phyloP scores from a whole-genome alignment of 2,329 filamentous ascomycete species.

The Fusarium clavum region DNA sequence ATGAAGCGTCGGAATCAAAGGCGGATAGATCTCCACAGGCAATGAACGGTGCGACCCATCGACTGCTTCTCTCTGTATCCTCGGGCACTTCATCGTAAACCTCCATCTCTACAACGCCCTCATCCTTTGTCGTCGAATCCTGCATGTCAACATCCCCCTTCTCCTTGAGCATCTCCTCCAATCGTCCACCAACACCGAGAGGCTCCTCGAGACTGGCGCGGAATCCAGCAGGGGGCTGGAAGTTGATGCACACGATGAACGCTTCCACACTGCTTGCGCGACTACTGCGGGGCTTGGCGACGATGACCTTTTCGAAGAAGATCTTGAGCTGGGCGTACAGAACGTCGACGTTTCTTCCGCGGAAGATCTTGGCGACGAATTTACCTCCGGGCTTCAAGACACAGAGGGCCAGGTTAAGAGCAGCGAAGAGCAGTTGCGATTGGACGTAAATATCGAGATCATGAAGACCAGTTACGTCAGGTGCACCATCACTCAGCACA shows the following conservation, averaged over 20 bases:
- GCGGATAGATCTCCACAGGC: conserved; percentile 96
- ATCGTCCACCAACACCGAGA: conserved; percentile 70
- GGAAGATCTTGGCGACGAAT: conserved; percentile 98
- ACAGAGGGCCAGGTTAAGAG: conserved; percentile 91
- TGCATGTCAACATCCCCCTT: conserved; percentile 58
- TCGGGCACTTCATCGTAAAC: conserved; percentile 59
- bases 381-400: conserved; percentile 93
- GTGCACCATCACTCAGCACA: conserved; percentile 93
- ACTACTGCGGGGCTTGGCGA: conserved; percentile 93
- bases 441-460: conserved; percentile 99
- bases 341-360: conserved; percentile 93
- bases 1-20: conserved; percentile 96
- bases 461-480: conserved; percentile 95
- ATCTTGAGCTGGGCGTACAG: conserved; percentile 93
- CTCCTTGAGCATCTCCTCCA: conserved; percentile 63
- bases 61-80: conserved; percentile 55
- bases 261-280: conserved; percentile 97
- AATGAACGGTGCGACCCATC: conserved; percentile 95
- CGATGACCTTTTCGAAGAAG: conserved; percentile 85
- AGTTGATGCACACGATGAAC: conserved; percentile 94
- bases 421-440: conserved; percentile 92
- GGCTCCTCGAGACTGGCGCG: conserved; percentile 80
- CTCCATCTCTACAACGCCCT: conserved; percentile 60
- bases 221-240: conserved; percentile 82
- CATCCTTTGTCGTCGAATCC: conserved; percentile 48